Evolutionary conservation across 257 asterid species (phyloP), one percentile per base, ranked within the genome.

Genomic region (Plantago elongata): DNA sequence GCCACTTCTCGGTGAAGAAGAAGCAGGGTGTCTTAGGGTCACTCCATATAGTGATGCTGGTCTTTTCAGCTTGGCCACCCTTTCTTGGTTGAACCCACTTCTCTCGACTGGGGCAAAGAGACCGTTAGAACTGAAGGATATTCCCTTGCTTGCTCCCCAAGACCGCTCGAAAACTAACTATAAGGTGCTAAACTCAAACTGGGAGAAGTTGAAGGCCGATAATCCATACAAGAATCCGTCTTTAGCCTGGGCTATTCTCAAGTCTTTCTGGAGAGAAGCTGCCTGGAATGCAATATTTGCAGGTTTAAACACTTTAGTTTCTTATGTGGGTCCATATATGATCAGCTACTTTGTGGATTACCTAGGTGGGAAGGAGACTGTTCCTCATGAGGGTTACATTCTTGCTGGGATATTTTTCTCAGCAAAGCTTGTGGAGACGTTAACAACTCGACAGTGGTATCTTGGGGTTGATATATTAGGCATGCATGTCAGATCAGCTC

Each of bases 51-150:
- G 76, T 64, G 93, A 93, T 63, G 99, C 99, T 57, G 94, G 99
- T 5, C 9, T 93, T 68, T 75, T 89, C 57, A 89, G 99, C 73
- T 79, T 93, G 74, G 81, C 72, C 62, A 83, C 95, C 67, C 94
- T 93, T 68, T 93, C 97, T 52, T 93, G 99, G 99, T 63, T 93
- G 75, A 87, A 86, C 69, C 97, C 95, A 46, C 95, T 93, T 67
- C 97, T 93, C 61, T 89, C 99, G 9, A 69, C 65, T 0, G 99
- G 99, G 62, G 94, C 95, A 30, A 93, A 82, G 75, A 89, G 95
- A 64, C 97, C 99, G 0, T 95, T 93, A 16, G 99, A 93, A 58
- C 85, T 93, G 15, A 93, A 81, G 66, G 97, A 93, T 59, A 86
- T 91, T 45, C 96, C 98, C 1, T 78, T 81, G 58, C 96, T 91